phyloP scores from a whole-genome alignment of 257 asterid genomes.

The Forsythia viridissima region DNA sequence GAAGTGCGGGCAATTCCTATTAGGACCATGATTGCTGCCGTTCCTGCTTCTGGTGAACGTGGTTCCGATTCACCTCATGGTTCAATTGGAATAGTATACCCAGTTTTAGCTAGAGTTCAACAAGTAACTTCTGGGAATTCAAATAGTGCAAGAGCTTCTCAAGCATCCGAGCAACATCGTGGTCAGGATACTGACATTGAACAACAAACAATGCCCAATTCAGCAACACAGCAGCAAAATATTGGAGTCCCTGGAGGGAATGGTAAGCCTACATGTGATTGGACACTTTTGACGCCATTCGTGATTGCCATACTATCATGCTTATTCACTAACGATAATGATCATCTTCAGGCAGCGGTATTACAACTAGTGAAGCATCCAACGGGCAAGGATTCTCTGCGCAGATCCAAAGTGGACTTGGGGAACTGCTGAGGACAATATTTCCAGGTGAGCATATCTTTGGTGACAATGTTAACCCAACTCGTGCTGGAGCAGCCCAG shows the following conservation, averaged over 20 bases:
- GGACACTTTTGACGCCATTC: not conserved
- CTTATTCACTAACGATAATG: not conserved
- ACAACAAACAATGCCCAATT: constrained; percentile 38
- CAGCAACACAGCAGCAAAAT: constrained; percentile 42
- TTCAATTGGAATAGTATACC: constrained; percentile 70
- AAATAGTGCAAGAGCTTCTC: constrained; percentile 44
- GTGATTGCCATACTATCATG: not conserved
- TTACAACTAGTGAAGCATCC: constrained; percentile 40
- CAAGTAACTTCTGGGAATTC: constrained; percentile 44
- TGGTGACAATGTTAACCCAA: constrained; percentile 22
- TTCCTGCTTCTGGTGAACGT: constrained; percentile 55
- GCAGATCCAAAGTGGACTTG: constrained; percentile 52
- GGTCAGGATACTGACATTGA: constrained; percentile 35
- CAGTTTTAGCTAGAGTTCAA: constrained; percentile 80
- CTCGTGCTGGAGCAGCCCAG: constrained; percentile 39
- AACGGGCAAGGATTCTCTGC: constrained; percentile 44
- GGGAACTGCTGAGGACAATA: constrained; percentile 57
- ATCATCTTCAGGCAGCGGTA: constrained; percentile 40
- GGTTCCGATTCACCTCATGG: constrained; percentile 66
- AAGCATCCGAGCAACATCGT: constrained; percentile 44
- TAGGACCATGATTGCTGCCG: constrained; percentile 59
- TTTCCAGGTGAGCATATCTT: constrained; percentile 50
- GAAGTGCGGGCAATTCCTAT: constrained; percentile 61
- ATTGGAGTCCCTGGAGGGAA: constrained; percentile 36
- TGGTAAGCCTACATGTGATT: constrained; percentile 33